Evolutionary conservation across 2,329 filamentous ascomycete species (phyloP).

Genomic region (Macrophomina tecta): DNA sequence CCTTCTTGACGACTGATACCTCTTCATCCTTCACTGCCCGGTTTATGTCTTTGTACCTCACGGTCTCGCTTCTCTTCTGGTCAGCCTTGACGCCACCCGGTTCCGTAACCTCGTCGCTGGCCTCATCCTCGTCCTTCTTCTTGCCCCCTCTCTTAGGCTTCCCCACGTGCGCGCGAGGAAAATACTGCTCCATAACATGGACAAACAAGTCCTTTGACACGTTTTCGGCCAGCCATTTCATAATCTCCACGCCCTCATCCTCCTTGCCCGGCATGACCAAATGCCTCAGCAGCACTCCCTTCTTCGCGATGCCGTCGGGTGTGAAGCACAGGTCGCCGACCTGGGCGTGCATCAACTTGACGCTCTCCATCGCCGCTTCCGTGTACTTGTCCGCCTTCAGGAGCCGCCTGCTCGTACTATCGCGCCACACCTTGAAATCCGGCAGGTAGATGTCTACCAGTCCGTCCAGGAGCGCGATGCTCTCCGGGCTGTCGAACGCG

Average conservation of each 20-base stretch:
- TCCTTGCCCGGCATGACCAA: slow-evolving; percentile 85
- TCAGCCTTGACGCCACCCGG: slow-evolving; percentile 37
- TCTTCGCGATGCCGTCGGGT: slow-evolving; percentile 78
- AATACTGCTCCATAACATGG: slow-evolving; percentile 90
- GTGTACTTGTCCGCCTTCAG: slow-evolving; percentile 82
- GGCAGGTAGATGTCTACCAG: slow-evolving; percentile 87
- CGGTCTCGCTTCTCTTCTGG: slow-evolving; percentile 47
- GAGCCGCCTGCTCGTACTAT: slow-evolving; percentile 69
- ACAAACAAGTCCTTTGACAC: slow-evolving; percentile 78
- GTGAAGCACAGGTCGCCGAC: slow-evolving; percentile 86
- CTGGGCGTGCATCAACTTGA: slow-evolving; percentile 79
- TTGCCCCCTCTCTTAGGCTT: slow-evolving; percentile 55
- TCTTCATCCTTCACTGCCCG: slow-evolving; percentile 70
- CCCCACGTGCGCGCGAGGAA: slow-evolving; percentile 79
- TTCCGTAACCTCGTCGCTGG: slow-evolving; percentile 34
- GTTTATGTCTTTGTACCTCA: slow-evolving; percentile 80
- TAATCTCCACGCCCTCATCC: slow-evolving; percentile 74
- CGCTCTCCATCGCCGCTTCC: slow-evolving; percentile 73
- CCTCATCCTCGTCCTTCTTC: slow-evolving; percentile 30
- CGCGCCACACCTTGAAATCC: slow-evolving; percentile 84
- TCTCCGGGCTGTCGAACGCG: slow-evolving; percentile 77
- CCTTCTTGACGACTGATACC: slow-evolving; percentile 68
- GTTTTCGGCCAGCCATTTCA: slow-evolving; percentile 75
- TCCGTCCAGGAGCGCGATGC: slow-evolving; percentile 75
- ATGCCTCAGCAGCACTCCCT: slow-evolving; percentile 76